These are phyloP conservation scores for Sugiyamaella neomexicana DNA, from an alignment of 1,139 yeast genomes.

Conservation along the genomic window DNA sequence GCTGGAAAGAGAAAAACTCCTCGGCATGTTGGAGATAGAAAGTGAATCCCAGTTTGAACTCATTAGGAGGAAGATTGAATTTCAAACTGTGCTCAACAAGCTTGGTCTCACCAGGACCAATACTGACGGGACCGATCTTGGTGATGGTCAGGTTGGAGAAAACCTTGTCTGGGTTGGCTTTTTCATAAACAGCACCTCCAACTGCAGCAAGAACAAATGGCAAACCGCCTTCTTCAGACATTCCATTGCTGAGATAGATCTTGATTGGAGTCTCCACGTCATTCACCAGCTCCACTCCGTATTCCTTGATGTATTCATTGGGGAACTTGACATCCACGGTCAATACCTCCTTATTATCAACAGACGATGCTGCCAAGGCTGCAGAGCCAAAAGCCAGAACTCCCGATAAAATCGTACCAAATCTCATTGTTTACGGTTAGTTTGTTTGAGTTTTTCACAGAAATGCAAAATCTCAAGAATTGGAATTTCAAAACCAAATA, in stretches of 20 bases:
- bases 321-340: conserved; percentile 13
- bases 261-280: conserved; percentile 58
- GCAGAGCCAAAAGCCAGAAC: conserved; percentile 11
- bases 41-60: conserved; percentile 62
- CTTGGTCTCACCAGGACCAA: conserved; percentile 48
- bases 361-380: neutral
- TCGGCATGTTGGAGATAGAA: conserved; percentile 55
- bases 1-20: conserved; percentile 53
- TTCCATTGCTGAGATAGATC: conserved; percentile 59
- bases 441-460: neutral
- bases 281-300: conserved; percentile 37
- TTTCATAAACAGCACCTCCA: conserved; percentile 67
- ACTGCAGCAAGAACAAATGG: conserved; percentile 64
- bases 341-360: conserved; percentile 7
- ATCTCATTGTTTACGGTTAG: conserved; percentile 6
- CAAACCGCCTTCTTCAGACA: conserved; percentile 41
- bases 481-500: neutral
- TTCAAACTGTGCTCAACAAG: conserved; percentile 32
- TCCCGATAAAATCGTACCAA: conserved; percentile 7
- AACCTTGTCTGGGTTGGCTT: conserved; percentile 38
- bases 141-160: conserved; percentile 64
- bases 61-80: conserved; percentile 56
- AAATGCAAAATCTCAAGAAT: too few relatives aligned
- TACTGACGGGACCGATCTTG: conserved; percentile 58
- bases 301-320: conserved; percentile 19